A percentile compares a stretch with the other conserved stretches of the same genome.
Evolutionary conservation across 441 rosid genomes (phyloP).

Genomic region (Bocquillonia castaneifolia): DNA sequence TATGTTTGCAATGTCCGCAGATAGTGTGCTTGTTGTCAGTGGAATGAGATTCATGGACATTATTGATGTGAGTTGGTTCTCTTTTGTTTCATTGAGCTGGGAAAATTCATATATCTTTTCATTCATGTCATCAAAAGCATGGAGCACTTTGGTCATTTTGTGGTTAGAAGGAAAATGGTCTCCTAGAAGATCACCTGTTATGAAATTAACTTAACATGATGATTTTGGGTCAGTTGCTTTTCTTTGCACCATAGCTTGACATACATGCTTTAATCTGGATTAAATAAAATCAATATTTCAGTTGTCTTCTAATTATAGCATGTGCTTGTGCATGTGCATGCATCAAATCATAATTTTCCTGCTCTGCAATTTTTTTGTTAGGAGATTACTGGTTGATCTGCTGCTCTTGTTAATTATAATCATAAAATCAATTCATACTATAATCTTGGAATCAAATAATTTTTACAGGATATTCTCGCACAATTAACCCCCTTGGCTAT

Average conservation of each 20-base stretch:
- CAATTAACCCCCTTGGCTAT: constrained; percentile 73
- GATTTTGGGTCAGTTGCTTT: background rate
- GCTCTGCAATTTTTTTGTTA: background rate
- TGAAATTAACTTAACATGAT: background rate
- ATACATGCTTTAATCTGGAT: background rate
- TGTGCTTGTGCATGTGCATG: background rate
- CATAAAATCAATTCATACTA: background rate
- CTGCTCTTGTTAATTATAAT: constrained; percentile 8
- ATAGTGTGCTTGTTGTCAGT: constrained; percentile 57
- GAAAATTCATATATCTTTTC: constrained; percentile 1
- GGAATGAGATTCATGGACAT: constrained; percentile 76
- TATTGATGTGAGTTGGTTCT: constrained; percentile 54
- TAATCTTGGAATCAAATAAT: constrained; percentile 19
- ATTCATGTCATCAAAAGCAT: background rate
- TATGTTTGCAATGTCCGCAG: constrained; percentile 53
- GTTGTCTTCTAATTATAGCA: background rate
- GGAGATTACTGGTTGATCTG: constrained; percentile 1
- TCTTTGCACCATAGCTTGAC: background rate
- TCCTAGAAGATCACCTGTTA: background rate
- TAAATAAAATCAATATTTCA: background rate
- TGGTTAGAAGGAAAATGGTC: background rate
- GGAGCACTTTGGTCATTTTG: background rate
- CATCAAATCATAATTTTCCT: background rate
- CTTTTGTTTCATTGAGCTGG: constrained; percentile 4
- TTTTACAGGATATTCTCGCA: constrained; percentile 72